Base-by-base conservation (phyloP, 441 rosid species). In the Arabidopsis hybrid region DNA sequence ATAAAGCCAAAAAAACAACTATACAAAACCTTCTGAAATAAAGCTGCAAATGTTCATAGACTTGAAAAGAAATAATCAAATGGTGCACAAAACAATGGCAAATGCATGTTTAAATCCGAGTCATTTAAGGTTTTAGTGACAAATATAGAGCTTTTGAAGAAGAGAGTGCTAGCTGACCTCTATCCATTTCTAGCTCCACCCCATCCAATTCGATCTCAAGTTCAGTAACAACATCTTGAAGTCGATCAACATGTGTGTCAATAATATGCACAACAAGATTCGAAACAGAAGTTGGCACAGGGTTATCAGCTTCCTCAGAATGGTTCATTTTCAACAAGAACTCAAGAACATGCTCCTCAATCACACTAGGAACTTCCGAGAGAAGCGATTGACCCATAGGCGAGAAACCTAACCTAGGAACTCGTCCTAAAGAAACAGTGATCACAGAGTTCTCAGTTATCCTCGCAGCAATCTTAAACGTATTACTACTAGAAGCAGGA, bases 261-360 rank as follows among this genome's bases (percentile, higher is more conserved):
- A 92, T 69, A 9, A 95, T 87, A 77, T 92, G 97, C 73, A 91
- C 91, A 4, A 95, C 87, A 42, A 95, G 98, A 74, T 92, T 91
- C 1, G 98, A 95, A 21, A 89, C 85, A n/a, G 93, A 87, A 72
- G 69, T 81, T 0, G 99, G 99, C 4, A 95, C 98, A 18, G 93
- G 97, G 74, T 95, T 95, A 79, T 95, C 99, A 60, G 96, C 98
- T 82, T 89, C 97, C 84, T 95, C 98, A n/a, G 99, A 91, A 69
- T 95, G 99, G 73, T 92, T 95, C 99, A 92, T 95, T 1, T 92
- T 95, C 65, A 95, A 59, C 52, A 95, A 84, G 75, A 92, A 95
- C 72, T 95, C 99, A 45, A 95, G 95, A 78, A 95, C 98, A 79
- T 95, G 99, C 80, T 95, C 99, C 79, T 84, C 86, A 14, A 95